Evolutionary conservation across 352 stramenopile species (phyloP).

Genomic region (Phytophthora pluvialis): DNA sequence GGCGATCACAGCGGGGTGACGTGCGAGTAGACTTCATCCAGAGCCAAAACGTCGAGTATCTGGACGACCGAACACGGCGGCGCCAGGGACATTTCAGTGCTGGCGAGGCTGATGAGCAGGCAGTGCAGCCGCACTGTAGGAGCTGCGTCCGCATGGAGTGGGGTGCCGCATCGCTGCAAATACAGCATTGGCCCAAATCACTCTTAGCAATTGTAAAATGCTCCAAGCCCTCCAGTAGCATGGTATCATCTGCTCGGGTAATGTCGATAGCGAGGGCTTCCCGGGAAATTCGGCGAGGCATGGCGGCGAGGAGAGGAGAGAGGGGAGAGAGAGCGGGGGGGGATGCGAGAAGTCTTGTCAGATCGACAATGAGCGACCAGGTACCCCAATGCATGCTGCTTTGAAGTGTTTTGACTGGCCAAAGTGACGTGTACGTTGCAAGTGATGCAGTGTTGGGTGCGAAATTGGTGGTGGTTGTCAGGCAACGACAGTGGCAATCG

Average conservation of each 20-base stretch:
- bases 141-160: neutral
- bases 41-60: neutral
- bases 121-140: neutral
- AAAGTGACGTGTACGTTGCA: neutral
- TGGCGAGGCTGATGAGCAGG: neutral
- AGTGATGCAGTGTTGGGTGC: neutral
- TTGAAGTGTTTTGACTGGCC: neutral
- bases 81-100: neutral
- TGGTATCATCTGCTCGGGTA: neutral
- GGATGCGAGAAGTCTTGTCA: too few species aligned
- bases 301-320: neutral
- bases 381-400: neutral
- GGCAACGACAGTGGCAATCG: neutral
- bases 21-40: constrained; percentile 14
- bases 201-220: neutral
- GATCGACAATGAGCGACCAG: neutral
- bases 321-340: neutral
- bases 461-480: neutral
- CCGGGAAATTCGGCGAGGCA: neutral
- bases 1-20: neutral
- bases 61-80: neutral
- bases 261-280: neutral
- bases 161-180: neutral
- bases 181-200: neutral
- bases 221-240: neutral